Base-by-base conservation (phyloP, 1,284 basidiomycete species). In the Moesziomyces parantarcticus region DNA sequence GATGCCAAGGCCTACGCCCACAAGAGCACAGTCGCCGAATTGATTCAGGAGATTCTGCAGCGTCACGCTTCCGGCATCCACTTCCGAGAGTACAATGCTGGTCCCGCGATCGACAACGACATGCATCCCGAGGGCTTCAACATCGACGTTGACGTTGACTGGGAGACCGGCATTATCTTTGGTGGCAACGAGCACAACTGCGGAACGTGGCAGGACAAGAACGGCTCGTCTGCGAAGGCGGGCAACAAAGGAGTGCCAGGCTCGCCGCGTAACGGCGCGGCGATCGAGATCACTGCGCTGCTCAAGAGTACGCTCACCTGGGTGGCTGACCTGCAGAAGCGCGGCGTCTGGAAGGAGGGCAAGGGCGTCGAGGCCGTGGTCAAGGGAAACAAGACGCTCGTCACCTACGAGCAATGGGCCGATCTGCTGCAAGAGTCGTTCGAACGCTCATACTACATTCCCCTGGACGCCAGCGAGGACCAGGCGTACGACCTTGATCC, bases 41-140 rank as follows among this genome's bases (percentile, higher is more conserved):
- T 98, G 67, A 90, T 98, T 42, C 96, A 98, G 84, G 97, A 99
- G 85, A 92, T 99, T 58, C 85, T 99, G 20, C 94, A 99, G 84
- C 90, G 94, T 1, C 97, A 99, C 79, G 94, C 93, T 3, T 86
- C 88, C 50, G 96, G 96, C 11, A 97, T 98, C 78, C 89, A 90
- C 76, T 98, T 99, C 87, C 89, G 94, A 57, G 96, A 99, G 85
- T 88, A 97, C 86, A 97, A 98, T 83, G 96, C 96, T 13, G 96
- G 96, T 0, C 91, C 94, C 8, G 93, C 94, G 75, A 89, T 99
- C 36, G 96, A 99, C 84, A 91, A 90, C 89, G 92, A 99, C 85
- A 99, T 99, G 96, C 89, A 86, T 58, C 90, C 93, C 68, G 88
- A 90, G 65, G 96, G 97, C 1, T 99, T 99, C 87, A 89, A 97